These are phyloP conservation scores for Alloteropsis semialata DNA, from an alignment of 176 grass and related monocot genomes.

Conservation along the genomic window DNA sequence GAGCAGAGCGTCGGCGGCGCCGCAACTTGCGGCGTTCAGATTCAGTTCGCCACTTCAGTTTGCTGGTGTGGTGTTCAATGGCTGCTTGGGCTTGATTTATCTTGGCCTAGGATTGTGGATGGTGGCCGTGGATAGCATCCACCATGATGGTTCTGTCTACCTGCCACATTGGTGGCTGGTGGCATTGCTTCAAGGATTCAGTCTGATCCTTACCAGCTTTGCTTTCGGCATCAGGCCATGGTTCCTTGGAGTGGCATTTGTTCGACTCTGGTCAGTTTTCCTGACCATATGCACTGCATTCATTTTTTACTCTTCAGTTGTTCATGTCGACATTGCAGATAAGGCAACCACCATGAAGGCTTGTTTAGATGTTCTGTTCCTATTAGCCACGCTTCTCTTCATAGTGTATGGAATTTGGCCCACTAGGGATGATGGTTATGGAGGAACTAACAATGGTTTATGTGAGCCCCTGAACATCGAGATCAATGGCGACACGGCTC, in stretches of 20 bases:
- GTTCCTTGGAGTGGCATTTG: slow-evolving; percentile 28
- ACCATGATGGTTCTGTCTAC: slow-evolving; percentile 2
- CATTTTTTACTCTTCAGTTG: slow-evolving; percentile 47
- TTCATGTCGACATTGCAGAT: slow-evolving; percentile 28
- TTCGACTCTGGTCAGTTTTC: slow-evolving; percentile 37
- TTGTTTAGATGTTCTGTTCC: slow-evolving; percentile 60
- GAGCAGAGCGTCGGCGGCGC: no score
- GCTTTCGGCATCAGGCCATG: slow-evolving; percentile 28
- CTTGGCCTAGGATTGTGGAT: slow-evolving; percentile 52
- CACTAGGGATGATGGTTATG: slow-evolving; percentile 6
- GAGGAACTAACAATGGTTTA: slow-evolving; percentile 32
- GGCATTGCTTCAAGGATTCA: slow-evolving; percentile 46
- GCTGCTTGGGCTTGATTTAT: slow-evolving; percentile 50
- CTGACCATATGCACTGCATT: slow-evolving; percentile 38
- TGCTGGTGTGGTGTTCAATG: slow-evolving; percentile 31
- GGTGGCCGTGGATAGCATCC: slow-evolving; percentile 32
- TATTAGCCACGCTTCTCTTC: slow-evolving; percentile 41
- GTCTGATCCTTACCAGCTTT: slow-evolving; percentile 33
- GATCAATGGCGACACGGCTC: neutral
- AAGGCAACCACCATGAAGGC: slow-evolving; percentile 33
- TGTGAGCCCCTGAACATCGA: slow-evolving; percentile 48
- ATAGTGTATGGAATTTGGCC: slow-evolving; percentile 35
- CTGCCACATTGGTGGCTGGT: slow-evolving; percentile 56
- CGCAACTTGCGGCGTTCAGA: no score
- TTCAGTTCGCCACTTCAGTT: slow-evolving; percentile 33